Percentiles rank a stretch among this genome's conserved stretches.
These are phyloP conservation scores for Scheffersomyces lignosus DNA, from an alignment of 805 yeast genomes.

Conservation along the genomic window DNA sequence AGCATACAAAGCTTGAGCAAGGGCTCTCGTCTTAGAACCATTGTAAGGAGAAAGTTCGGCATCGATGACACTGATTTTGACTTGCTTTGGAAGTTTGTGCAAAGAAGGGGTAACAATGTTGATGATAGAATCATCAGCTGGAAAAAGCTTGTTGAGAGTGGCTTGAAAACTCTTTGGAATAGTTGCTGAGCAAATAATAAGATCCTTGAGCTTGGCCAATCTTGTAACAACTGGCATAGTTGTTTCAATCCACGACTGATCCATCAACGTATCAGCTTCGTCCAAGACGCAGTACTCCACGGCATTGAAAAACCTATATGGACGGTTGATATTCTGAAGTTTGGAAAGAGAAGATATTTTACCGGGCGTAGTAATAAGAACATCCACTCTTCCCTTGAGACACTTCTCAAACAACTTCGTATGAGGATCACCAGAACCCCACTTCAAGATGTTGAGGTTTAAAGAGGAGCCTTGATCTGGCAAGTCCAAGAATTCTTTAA, in stretches of 20 bases:
- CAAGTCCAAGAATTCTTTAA: slow-evolving; percentile 19
- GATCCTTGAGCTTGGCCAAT: slow-evolving; percentile 53
- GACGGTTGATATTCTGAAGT: slow-evolving; percentile 29
- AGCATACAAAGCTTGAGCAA: slow-evolving; percentile 86
- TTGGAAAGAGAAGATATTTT: slow-evolving; percentile 51
- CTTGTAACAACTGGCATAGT: slow-evolving; percentile 59
- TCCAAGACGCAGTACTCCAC: slow-evolving; percentile 73
- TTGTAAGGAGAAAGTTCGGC: slow-evolving; percentile 76
- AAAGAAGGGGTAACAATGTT: slow-evolving; percentile 77
- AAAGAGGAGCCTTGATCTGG: slow-evolving; percentile 29
- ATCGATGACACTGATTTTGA: slow-evolving; percentile 74
- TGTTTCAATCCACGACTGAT: slow-evolving; percentile 69
- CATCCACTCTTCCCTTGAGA: slow-evolving; percentile 56
- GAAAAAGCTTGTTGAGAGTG: slow-evolving; percentile 60
- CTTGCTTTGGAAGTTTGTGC: slow-evolving; percentile 78
- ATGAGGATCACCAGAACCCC: slow-evolving; percentile 64
- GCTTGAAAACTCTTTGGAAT: slow-evolving; percentile 76
- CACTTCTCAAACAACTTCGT: slow-evolving; percentile 45
- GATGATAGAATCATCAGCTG: slow-evolving; percentile 48
- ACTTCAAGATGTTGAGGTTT: slow-evolving; percentile 50
- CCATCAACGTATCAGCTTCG: slow-evolving; percentile 93
- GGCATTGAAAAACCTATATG: slow-evolving; percentile 38
- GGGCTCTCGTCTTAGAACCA: slow-evolving; percentile 79
- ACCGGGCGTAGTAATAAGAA: slow-evolving; percentile 84
- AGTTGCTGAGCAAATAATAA: slow-evolving; percentile 87